A percentile compares a stretch with the other conserved stretches of the same genome.
Evolutionary conservation across 345 rosid genomes (phyloP).

Genomic region (Camelina neglecta): DNA sequence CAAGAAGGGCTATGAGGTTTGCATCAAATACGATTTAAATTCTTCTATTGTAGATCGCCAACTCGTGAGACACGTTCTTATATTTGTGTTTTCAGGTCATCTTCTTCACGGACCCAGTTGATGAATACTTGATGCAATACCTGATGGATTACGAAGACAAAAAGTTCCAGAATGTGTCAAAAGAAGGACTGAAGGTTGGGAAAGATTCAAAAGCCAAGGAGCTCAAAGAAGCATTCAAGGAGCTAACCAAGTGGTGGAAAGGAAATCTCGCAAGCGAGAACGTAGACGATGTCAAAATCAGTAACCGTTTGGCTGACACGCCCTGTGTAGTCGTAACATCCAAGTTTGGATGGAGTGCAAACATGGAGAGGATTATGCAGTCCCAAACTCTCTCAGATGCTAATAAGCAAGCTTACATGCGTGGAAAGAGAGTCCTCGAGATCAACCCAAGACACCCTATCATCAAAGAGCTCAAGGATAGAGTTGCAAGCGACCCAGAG

Average conservation of each 20-base stretch:
- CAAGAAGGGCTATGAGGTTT: slow-evolving; percentile 91
- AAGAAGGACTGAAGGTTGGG: slow-evolving; percentile 89
- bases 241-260: slow-evolving; percentile 97
- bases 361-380: slow-evolving; percentile 99
- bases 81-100: slow-evolving; percentile 67
- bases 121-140: slow-evolving; percentile 97
- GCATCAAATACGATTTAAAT: slow-evolving; percentile 1
- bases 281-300: slow-evolving; percentile 90
- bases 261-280: slow-evolving; percentile 70
- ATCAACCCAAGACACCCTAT: slow-evolving; percentile 96
- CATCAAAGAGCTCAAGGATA: slow-evolving; percentile 89
- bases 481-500: slow-evolving; percentile 82
- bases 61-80: background rate
- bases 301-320: slow-evolving; percentile 87
- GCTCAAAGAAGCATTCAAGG: slow-evolving; percentile 91
- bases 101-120: slow-evolving; percentile 97
- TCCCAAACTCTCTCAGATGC: slow-evolving; percentile 95
- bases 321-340: slow-evolving; percentile 97
- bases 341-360: slow-evolving; percentile 96
- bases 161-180: slow-evolving; percentile 94
- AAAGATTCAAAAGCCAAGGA: slow-evolving; percentile 82
- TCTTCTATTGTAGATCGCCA: background rate
- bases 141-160: slow-evolving; percentile 95
- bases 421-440: slow-evolving; percentile 93
- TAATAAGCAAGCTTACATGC: slow-evolving; percentile 91